phyloP scores from a whole-genome alignment of 1,139 yeast genomes.

The Hyphopichia khmerensis region DNA sequence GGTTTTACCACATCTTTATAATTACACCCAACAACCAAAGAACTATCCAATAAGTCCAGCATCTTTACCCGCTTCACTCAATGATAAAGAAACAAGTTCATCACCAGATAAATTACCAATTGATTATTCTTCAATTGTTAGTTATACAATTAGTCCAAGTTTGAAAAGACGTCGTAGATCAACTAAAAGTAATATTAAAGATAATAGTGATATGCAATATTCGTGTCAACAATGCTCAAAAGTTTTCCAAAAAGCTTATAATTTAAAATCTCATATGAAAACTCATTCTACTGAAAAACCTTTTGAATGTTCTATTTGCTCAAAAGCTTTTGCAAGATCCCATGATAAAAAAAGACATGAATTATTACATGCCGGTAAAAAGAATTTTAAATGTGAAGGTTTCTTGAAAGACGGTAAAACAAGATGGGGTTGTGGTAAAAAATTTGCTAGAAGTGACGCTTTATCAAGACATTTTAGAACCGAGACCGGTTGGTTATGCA shows the following conservation, averaged over 20 bases:
- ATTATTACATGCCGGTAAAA: conserved; percentile 51
- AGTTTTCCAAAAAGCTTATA: conserved; percentile 53
- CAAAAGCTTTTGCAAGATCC: conserved; percentile 52
- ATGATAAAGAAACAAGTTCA: conserved; percentile 2
- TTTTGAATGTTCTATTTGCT: conserved; percentile 47
- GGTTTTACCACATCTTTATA: background rate
- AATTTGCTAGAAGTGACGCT: conserved; percentile 59
- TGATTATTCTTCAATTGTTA: conserved; percentile 38
- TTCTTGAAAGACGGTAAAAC: conserved; percentile 49
- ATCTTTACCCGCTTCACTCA: conserved; percentile 10
- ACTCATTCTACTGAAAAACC: conserved; percentile 60
- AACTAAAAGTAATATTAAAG: background rate
- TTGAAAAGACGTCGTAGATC: conserved; percentile 30
- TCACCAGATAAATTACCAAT: conserved; percentile 13
- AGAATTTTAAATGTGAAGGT: conserved; percentile 58
- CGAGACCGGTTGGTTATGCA: conserved; percentile 59
- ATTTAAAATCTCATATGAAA: conserved; percentile 54
- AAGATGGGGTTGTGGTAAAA: conserved; percentile 60
- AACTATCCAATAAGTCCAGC: conserved; percentile 13
- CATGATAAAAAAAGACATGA: conserved; percentile 62
- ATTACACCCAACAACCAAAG: background rate
- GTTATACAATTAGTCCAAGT: conserved; percentile 37
- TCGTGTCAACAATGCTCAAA: conserved; percentile 51
- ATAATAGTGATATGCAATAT: conserved; percentile 13
- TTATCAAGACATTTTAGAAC: conserved; percentile 58